phyloP scores from a whole-genome alignment of 495 filamentous ascomycete species.

The Xylaria sp. region DNA sequence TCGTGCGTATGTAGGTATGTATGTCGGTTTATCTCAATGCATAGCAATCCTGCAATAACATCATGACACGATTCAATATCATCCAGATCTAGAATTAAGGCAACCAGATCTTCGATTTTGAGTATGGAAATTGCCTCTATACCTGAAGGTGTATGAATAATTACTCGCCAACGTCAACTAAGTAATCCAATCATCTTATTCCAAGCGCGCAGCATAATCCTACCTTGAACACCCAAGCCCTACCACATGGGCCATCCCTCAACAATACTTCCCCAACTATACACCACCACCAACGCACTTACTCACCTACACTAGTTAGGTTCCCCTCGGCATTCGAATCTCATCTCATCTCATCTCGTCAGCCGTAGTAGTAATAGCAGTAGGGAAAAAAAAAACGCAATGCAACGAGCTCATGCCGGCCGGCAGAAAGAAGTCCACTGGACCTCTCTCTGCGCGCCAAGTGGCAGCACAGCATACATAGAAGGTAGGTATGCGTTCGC shows the following conservation, averaged over 20 bases:
- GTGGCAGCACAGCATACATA: constrained; percentile 8
- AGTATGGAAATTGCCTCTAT: not conserved
- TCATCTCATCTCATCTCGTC: constrained; percentile 2
- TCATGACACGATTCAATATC: not conserved
- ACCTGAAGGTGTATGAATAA: not conserved
- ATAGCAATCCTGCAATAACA: not conserved
- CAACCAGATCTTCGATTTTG: not conserved
- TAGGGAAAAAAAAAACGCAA: not conserved
- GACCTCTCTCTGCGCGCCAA: constrained; percentile 7
- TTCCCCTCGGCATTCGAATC: not conserved
- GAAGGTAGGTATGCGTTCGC: not conserved
- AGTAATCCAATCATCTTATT: not conserved
- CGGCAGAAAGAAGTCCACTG: not conserved
- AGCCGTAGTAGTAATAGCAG: no score
- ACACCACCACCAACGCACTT: not conserved
- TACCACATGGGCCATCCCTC: not conserved
- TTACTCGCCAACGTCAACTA: not conserved
- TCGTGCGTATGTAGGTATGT: not conserved
- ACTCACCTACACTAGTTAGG: not conserved
- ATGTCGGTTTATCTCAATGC: not conserved
- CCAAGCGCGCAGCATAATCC: not conserved
- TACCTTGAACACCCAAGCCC: not conserved
- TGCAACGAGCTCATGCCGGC: not conserved
- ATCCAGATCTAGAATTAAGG: not conserved
- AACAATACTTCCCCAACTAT: not conserved